These are phyloP conservation scores for Colletotrichum sp. DNA, from an alignment of 2,329 filamentous ascomycete genomes.

Conservation along the genomic window DNA sequence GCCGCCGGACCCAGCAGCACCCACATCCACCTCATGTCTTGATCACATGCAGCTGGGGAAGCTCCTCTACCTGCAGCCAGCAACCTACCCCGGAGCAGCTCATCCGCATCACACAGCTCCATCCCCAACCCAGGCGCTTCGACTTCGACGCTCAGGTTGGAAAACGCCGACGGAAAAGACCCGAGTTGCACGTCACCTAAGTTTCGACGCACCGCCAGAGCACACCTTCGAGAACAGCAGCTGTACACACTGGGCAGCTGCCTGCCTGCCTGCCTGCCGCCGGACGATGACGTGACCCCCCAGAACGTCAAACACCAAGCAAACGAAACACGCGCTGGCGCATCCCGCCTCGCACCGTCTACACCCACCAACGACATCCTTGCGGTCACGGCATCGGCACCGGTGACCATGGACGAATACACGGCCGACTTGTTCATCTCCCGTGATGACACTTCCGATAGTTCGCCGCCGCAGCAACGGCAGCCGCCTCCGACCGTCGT, in stretches of 20 bases:
- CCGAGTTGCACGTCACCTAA: neutral
- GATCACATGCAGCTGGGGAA: slow-evolving; percentile 16
- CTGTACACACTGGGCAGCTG: neutral
- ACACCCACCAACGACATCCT: neutral
- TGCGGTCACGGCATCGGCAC: neutral
- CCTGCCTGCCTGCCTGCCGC: neutral
- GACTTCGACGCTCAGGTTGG: neutral
- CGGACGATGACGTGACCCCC: slow-evolving; percentile 19
- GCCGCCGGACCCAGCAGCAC: neutral
- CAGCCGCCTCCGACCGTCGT: slow-evolving; percentile 16
- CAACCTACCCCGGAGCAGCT: neutral
- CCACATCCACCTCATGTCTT: neutral
- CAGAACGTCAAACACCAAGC: neutral
- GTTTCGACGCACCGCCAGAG: neutral
- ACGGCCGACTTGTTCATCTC: slow-evolving; percentile 23
- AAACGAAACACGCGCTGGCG: slow-evolving; percentile 8
- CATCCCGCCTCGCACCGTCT: neutral
- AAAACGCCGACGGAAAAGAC: neutral
- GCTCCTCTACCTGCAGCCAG: slow-evolving; percentile 2
- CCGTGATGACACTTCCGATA: slow-evolving; percentile 16
- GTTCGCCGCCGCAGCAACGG: slow-evolving; percentile 6
- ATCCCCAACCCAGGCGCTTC: neutral
- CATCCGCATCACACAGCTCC: neutral
- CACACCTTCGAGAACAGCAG: neutral
- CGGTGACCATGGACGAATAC: slow-evolving; percentile 20